These are phyloP conservation scores for Mrakia blollopis DNA, from an alignment of 768 basidiomycete genomes.

Conservation along the genomic window DNA sequence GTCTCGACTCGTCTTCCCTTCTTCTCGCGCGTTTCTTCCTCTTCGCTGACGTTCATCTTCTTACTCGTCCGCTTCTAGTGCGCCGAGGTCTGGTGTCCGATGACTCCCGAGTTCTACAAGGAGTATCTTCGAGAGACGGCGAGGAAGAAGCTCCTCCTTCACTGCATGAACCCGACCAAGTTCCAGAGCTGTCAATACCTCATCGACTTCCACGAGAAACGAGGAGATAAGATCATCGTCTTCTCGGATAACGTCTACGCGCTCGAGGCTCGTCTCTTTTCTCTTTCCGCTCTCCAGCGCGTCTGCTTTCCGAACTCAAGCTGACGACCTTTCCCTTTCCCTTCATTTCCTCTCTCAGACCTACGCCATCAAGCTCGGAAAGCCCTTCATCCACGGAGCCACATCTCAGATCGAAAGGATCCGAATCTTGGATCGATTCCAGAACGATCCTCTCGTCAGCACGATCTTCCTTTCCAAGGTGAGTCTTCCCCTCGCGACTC, in stretches of 20 bases:
- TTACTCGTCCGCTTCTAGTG: constrained; percentile 54
- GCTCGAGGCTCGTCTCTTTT: constrained; percentile 63
- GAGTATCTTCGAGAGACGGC: constrained; percentile 92
- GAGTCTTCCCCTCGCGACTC: constrained; percentile 34
- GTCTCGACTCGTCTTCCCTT: constrained; percentile 33
- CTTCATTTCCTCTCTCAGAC: constrained; percentile 46
- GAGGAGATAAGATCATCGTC: constrained; percentile 98
- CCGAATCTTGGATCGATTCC: constrained; percentile 90
- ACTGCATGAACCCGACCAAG: constrained; percentile 99
- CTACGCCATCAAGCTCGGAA: constrained; percentile 88
- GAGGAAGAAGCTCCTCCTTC: constrained; percentile 88
- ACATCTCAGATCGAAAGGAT: constrained; percentile 93
- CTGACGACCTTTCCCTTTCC: constrained; percentile 10
- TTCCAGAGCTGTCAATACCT: constrained; percentile 99
- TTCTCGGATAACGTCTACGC: constrained; percentile 99
- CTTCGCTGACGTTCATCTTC: not conserved
- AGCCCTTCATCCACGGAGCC: constrained; percentile 92
- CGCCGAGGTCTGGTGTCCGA: constrained; percentile 99
- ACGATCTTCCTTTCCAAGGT: constrained; percentile 98
- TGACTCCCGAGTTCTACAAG: constrained; percentile 98
- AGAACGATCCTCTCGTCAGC: constrained; percentile 89
- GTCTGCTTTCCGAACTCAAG: no score
- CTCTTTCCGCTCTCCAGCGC: not conserved
- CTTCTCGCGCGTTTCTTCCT: not conserved
- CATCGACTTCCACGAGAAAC: constrained; percentile 94